Evolutionary conservation across 495 filamentous ascomycete species (phyloP), one percentile per base, ranked within the genome.

Genomic region (Penicillium argentinense): DNA sequence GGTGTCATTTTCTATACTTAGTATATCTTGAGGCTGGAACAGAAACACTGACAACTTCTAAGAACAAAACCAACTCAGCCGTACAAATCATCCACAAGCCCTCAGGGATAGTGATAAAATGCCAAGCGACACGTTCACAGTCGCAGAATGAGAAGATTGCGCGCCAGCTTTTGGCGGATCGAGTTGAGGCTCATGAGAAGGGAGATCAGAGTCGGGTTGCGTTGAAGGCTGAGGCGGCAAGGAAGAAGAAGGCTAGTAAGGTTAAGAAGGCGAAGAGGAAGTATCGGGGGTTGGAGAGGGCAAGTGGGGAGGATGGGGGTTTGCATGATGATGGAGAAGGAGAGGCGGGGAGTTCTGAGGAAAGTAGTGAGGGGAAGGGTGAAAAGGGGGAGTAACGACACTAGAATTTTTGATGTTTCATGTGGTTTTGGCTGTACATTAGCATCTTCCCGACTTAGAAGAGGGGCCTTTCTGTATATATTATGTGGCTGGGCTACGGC

Each of bases 1-100:
- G 22, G 37, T 46, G n/a, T n/a, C n/a, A n/a, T n/a, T n/a, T n/a
- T 29, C 40, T 6, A 27, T 37, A 18, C n/a, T 16, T 26, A 26
- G 28, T 39, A 22, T 21, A 40, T 42, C 5, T 5, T 3, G 30
- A 14, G 5, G 17, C 11, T 3, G 18, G 0, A 0, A 3, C 12
- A 9, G 0, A 19, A 21, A 8, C 21, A 36, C 18, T 18, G 12
- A 5, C 17, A 11, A 26, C 5, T 26, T 5, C 0, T 8, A 3
- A 91, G 87, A 98, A 98, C 72, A 98, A 98, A 85, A 97, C 93
- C 17, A 84, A 83, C 53, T 97, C 89, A 7, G 93, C 93, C 36
- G 93, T 97, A 28, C 95, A 98, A 60, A 77, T 98, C 19, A 91
- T 82, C 45, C 93, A 98, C 69, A 68, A 87, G 16, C 89, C 91